Conservation (phyloP, 2,329 filamentous ascomycete genomes). For the Beauveria brongniartii region DNA sequence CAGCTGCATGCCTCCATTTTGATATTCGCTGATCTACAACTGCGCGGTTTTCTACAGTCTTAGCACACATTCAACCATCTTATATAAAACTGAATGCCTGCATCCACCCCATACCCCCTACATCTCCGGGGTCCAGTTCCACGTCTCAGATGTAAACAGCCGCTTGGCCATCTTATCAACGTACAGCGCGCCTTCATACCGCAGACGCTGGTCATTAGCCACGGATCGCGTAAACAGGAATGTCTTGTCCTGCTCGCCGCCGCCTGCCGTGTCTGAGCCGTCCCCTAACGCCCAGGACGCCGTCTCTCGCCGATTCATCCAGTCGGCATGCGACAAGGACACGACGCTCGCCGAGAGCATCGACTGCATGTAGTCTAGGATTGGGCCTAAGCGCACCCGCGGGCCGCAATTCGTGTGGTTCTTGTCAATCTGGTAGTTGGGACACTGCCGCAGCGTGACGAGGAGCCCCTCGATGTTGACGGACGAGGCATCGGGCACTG, state of each 20-base stretch:
- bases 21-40: background rate
- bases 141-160: conserved; percentile 48
- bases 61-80: background rate
- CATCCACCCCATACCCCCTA: conserved; percentile 10
- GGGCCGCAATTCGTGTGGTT: conserved; percentile 68
- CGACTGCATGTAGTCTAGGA: conserved; percentile 56
- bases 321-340: conserved; percentile 35
- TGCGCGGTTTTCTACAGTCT: background rate
- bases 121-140: conserved; percentile 51
- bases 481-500: conserved; percentile 40
- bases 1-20: background rate
- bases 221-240: conserved; percentile 46
- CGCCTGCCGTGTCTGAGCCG: conserved; percentile 8
- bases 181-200: conserved; percentile 40
- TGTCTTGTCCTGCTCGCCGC: conserved; percentile 14
- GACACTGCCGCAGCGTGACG: conserved; percentile 53
- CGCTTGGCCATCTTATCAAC: conserved; percentile 42
- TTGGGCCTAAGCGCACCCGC: conserved; percentile 54
- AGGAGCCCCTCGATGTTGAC: conserved; percentile 57
- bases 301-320: conserved; percentile 34
- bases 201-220: conserved; percentile 41
- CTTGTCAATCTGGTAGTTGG: conserved; percentile 65
- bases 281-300: conserved; percentile 32
- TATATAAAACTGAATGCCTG: conserved; percentile 7
- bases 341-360: conserved; percentile 42